A percentile compares a stretch with the other conserved stretches of the same genome.
Conservation (phyloP, 2,329 filamentous ascomycete species). For the Alternaria sp. region DNA sequence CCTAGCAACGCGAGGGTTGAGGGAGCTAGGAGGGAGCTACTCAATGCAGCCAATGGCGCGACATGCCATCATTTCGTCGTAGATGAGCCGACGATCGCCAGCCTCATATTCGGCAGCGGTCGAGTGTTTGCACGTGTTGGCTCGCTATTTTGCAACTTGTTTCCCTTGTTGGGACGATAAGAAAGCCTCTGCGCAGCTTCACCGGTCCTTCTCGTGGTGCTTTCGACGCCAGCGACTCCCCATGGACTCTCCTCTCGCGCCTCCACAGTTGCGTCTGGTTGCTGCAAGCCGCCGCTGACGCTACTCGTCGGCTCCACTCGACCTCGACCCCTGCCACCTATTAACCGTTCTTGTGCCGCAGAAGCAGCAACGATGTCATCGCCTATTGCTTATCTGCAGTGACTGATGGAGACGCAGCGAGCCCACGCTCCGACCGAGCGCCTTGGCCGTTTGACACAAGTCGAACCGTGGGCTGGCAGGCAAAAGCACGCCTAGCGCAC, state of each 20-base stretch:
- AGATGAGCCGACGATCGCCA: slow-evolving; percentile 9
- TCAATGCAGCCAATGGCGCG: slow-evolving; percentile 17
- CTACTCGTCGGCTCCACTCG: slow-evolving; percentile 27
- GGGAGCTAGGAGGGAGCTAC: slow-evolving; percentile 20
- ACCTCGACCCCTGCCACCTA: slow-evolving; percentile 16
- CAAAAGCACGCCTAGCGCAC: slow-evolving; percentile 10
- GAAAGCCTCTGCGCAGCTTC: background rate
- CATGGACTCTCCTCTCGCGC: background rate
- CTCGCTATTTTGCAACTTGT: background rate
- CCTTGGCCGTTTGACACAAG: slow-evolving; percentile 5
- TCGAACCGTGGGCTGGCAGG: slow-evolving; percentile 5
- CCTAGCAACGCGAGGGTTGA: slow-evolving; percentile 16
- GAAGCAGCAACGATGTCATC: slow-evolving; percentile 26
- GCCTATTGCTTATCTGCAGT: slow-evolving; percentile 28
- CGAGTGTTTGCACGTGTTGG: background rate
- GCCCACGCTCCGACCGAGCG: slow-evolving; percentile 5
- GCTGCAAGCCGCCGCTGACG: slow-evolving; percentile 29
- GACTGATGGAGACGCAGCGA: slow-evolving; percentile 22
- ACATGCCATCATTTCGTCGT: slow-evolving; percentile 13
- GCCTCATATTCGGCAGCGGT: slow-evolving; percentile 1
- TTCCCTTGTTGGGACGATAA: background rate
- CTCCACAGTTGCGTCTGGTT: slow-evolving; percentile 12
- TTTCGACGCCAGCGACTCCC: background rate
- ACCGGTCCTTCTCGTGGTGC: background rate
- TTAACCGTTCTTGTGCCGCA: slow-evolving; percentile 18